Base-by-base conservation (phyloP, 805 yeast species). In the Pichia paraexigua region DNA sequence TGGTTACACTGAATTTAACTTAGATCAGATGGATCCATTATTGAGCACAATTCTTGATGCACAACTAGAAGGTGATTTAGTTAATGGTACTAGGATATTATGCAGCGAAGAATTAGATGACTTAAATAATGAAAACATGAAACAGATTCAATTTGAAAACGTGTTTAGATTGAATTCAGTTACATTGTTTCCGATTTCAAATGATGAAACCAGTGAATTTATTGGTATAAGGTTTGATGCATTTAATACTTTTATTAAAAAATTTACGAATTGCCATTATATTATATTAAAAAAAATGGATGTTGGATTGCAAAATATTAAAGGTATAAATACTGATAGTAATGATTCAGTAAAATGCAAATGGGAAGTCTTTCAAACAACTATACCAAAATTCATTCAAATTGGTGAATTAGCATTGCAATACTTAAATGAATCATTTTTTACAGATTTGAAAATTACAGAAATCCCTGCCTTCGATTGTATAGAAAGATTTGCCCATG, bases 211-310 rank as follows among this genome's bases (percentile, higher is more conserved):
- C 12, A 70, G 66, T 11, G 60, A 63, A 12, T 60, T 71, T 37
- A 53, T 79, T 30, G 84, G 84, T 0, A 54, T 79, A 8, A 61
- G 84, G n/a, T 77, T 77, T 57, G 84, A 79, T 53, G 57, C 71
- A 2, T 71, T 67, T 55, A 66, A 66, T 45, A 28, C 43, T 2
- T 60, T 67, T 2, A 54, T 57, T 17, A 35, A 51, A 2, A 63
- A 63, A 39, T 79, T 63, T 56, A 42, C 61, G 5, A 58, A 62
- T 1, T 79, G 82, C 2, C 81, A 77, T 56, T 79, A 79, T 58
- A 68, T 74, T 17, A 78, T 79, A 3, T 62, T 79, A 43, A 56
- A 59, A 21, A 60, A 53, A 43, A n/a, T 40, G 28, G 45, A 49
- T 7, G 37, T 18, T 25, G 46, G 32, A 12, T 15, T 24, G 24